These are phyloP conservation scores for Auriscalpium vulgare DNA, from an alignment of 768 basidiomycete genomes.

Conservation along the genomic window DNA sequence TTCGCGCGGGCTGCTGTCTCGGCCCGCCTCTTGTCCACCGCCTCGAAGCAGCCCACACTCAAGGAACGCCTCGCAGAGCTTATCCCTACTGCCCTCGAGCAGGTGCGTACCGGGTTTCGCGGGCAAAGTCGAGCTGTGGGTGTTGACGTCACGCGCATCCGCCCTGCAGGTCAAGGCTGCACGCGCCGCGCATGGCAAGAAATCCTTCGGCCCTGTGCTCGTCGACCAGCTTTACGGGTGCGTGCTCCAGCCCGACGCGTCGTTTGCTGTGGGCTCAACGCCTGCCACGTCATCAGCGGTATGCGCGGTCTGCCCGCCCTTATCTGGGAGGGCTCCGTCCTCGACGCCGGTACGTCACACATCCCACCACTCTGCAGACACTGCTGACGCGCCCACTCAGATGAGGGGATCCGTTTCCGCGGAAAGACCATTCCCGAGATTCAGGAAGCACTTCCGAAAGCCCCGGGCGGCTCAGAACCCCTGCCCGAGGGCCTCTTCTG, in stretches of 20 bases:
- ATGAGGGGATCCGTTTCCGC: constrained; percentile 98
- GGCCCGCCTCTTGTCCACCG: constrained; percentile 57
- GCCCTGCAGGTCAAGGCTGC: constrained; percentile 64
- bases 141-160: constrained; percentile 8
- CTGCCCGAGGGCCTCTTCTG: constrained; percentile 94
- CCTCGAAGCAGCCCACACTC: constrained; percentile 62
- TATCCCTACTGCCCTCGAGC: constrained; percentile 81
- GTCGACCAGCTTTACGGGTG: constrained; percentile 91
- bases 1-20: constrained; percentile 36
- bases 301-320: constrained; percentile 89
- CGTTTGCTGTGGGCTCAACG: constrained; percentile 4
- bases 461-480: constrained; percentile 80
- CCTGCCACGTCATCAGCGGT: constrained; percentile 39
- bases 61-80: constrained; percentile 92
- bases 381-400: constrained; percentile 26
- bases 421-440: constrained; percentile 92
- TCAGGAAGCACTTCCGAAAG: constrained; percentile 82
- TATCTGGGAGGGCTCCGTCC: constrained; percentile 97
- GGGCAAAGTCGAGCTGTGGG: not conserved
- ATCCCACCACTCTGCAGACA: not conserved
- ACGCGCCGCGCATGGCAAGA: constrained; percentile 83
- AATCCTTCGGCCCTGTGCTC: constrained; percentile 84
- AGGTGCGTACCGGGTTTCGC: constrained; percentile 32
- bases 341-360: constrained; percentile 67
- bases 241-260: constrained; percentile 13